Percentiles rank a stretch among this genome's conserved stretches.
Evolutionary conservation across 2,329 filamentous ascomycete species (phyloP).

Genomic region (Rugonectria rugulosa): DNA sequence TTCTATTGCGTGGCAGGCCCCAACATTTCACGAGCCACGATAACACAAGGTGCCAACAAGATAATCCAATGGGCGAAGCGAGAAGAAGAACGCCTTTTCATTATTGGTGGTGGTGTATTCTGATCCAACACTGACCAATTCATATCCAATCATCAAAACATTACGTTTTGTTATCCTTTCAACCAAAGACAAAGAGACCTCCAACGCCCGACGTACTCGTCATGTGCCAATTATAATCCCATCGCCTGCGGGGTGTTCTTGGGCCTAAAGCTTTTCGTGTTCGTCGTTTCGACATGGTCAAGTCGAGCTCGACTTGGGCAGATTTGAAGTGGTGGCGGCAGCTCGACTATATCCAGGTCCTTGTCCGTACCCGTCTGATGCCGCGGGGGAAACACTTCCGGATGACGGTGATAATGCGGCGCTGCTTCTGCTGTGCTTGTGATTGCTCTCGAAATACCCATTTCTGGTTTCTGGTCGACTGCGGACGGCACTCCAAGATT

Average conservation of each 20-base stretch:
- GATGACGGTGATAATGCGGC: constrained; percentile 26
- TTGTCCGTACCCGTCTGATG: constrained; percentile 21
- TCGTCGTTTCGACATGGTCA: neutral
- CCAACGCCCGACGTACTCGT: constrained; percentile 37
- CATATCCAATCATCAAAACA: constrained; percentile 28
- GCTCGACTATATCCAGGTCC: constrained; percentile 19
- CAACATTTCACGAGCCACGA: constrained; percentile 65
- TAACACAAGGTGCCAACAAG: constrained; percentile 87
- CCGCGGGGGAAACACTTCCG: constrained; percentile 25
- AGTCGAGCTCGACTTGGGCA: constrained; percentile 23
- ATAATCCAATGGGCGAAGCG: constrained; percentile 90
- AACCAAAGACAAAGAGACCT: constrained; percentile 25
- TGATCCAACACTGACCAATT: constrained; percentile 42
- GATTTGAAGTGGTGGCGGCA: constrained; percentile 25
- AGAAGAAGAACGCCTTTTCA: constrained; percentile 94
- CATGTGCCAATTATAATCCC: constrained; percentile 18
- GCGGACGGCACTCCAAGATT: constrained; percentile 40
- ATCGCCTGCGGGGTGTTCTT: constrained; percentile 15
- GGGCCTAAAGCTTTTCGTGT: constrained; percentile 7
- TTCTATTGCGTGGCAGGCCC: constrained; percentile 94
- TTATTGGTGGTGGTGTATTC: constrained; percentile 95
- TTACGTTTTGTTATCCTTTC: constrained; percentile 20
- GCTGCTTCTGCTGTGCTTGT: constrained; percentile 27
- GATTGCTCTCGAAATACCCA: constrained; percentile 30
- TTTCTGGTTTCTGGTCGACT: constrained; percentile 35